Base-by-base conservation (phyloP, 805 yeast genomes). In the Grigorovia yakushimaensis region DNA sequence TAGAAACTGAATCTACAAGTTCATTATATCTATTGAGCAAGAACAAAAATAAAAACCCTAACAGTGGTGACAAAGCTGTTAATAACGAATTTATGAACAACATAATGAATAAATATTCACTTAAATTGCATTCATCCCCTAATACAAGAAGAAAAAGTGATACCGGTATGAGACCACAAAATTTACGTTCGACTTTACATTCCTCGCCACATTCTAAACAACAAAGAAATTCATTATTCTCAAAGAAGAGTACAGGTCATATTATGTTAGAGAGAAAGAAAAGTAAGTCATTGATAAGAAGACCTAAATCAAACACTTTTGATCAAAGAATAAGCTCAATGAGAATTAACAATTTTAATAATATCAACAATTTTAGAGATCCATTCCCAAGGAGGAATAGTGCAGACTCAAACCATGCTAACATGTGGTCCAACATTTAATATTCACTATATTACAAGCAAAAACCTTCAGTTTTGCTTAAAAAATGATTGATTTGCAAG, bases 1-100 rank as follows among this genome's bases (percentile, higher is more conserved):
- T 51, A 18, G 56, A 57, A 46, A 49, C 60, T 33, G 58, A 52
- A 46, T 55, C 57, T 19, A 52, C 59, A 17, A 58, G 54, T 19
- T 56, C 63, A 1, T 35, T 60, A 20, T 42, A 53, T 19, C 41
- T 59, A 21, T 48, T 60, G 30, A 44, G 57, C 20, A 60, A 57
- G 30, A 53, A 56, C 47, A 44, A 54, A n/a, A 11, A 39, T 13
- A 37, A n/a, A n/a, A n/a, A n/a, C n/a, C n/a, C 39, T 20, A 44
- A 30, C 23, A 36, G 24, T 22, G 4, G 44, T 39, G 22, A 43
- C 20, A 10, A 23, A 7, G 9, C 27, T 24, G 13, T 27, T 39
- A 35, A 22, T 41, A 17, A 47, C 22, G 33, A 17, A 18, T 10
- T 22, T 27, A 36, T 36, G 43, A 27, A 3, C 11, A 35, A 39